Evolutionary conservation across 1,284 basidiomycete species (phyloP).

Genomic region (Leccinum laetum): DNA sequence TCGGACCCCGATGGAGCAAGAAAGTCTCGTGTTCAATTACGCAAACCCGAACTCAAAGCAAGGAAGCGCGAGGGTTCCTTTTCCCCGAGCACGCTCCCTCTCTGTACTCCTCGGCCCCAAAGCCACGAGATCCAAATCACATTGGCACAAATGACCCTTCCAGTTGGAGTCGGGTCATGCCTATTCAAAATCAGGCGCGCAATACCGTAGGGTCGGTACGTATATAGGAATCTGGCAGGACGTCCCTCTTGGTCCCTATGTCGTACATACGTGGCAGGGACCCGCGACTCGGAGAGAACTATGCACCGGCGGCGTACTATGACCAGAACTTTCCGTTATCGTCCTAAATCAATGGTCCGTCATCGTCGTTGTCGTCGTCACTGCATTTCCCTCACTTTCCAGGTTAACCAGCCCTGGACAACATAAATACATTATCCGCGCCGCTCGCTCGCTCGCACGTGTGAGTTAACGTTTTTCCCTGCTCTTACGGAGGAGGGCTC

Average conservation of each 20-base stretch:
- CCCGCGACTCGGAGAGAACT: not conserved
- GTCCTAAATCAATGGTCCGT: not conserved
- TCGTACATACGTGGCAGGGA: not conserved
- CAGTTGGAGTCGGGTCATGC: not conserved
- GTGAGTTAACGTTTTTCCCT: not conserved
- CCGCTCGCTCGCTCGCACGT: not conserved
- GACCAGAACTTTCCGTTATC: not conserved
- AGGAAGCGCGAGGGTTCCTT: not conserved
- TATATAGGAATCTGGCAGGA: not conserved
- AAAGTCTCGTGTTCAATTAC: not conserved
- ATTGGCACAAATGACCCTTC: not conserved
- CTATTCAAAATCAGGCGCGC: not conserved
- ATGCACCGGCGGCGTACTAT: not conserved
- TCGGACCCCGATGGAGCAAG: not conserved
- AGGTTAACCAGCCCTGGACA: not conserved
- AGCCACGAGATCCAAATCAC: not conserved
- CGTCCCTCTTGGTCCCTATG: not conserved
- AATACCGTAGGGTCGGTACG: not conserved
- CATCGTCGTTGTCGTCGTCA: not conserved
- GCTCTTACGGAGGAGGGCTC: not conserved
- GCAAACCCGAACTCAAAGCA: not conserved
- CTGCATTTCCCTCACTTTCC: not conserved
- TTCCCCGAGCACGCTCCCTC: not conserved
- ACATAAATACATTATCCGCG: not conserved
- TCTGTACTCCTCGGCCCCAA: not conserved